Conservation (phyloP, 345 rosid genomes). For the Cardamine occulta region DNA sequence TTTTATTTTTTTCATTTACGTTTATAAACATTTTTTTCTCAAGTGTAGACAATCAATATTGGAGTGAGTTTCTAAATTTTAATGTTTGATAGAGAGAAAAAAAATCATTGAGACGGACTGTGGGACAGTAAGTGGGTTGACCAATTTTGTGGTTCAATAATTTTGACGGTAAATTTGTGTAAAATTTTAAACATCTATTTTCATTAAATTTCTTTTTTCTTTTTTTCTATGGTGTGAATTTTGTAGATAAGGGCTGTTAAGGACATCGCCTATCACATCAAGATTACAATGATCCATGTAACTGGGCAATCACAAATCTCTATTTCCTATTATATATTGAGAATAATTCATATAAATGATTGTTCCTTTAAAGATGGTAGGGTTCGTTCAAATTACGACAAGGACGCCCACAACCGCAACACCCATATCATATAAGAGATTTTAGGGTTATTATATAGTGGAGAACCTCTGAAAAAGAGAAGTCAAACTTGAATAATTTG, state of each 20-base stretch:
- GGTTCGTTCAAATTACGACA: slow-evolving; percentile 22
- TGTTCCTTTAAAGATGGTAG: slow-evolving; percentile 27
- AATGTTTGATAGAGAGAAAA: too few species aligned
- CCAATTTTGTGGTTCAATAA: too few species aligned
- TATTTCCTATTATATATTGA: neutral
- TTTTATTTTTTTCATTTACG: too few species aligned
- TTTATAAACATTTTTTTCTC: too few species aligned
- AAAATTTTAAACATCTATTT: too few species aligned
- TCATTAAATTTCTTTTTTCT: too few species aligned
- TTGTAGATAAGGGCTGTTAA: neutral
- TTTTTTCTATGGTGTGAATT: neutral
- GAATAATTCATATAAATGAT: slow-evolving; percentile 23
- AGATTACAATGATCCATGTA: slow-evolving; percentile 17
- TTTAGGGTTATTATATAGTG: slow-evolving; percentile 31
- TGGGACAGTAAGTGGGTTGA: too few species aligned
- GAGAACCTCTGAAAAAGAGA: slow-evolving; percentile 30
- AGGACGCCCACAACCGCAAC: slow-evolving; percentile 7
- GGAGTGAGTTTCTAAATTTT: too few species aligned
- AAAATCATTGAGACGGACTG: too few species aligned
- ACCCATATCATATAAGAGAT: slow-evolving; percentile 20
- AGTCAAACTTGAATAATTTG: slow-evolving; percentile 31
- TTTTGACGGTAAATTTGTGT: too few species aligned
- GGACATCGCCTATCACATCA: slow-evolving; percentile 3
- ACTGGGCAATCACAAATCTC: neutral
- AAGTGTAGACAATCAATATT: too few species aligned